phyloP scores from a whole-genome alignment of 1,139 yeast species.

The Pichia sp. region DNA sequence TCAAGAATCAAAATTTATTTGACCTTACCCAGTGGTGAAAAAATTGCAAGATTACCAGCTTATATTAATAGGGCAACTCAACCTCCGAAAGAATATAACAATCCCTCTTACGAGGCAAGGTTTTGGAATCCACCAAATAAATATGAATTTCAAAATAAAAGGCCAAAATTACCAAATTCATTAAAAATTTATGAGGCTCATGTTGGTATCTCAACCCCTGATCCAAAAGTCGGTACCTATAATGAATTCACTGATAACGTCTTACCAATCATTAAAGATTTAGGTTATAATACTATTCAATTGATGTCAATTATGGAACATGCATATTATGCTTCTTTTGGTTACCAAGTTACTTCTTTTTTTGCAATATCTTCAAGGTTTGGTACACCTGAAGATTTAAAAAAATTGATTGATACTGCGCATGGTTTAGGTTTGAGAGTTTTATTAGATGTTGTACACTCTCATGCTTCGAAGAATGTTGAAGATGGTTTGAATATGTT shows the following conservation, averaged over 20 bases:
- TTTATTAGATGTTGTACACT: conserved; percentile 85
- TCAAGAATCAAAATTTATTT: conserved; percentile 71
- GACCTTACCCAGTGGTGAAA: conserved; percentile 59
- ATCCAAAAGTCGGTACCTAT: conserved; percentile 77
- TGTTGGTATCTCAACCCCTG: conserved; percentile 90
- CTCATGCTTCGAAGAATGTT: conserved; percentile 92
- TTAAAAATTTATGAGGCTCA: conserved; percentile 92
- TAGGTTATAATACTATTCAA: conserved; percentile 91
- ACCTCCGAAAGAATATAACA: conserved; percentile 44
- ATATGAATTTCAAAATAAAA: conserved; percentile 56
- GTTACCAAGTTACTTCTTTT: conserved; percentile 90
- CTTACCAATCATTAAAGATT: conserved; percentile 73
- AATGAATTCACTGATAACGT: conserved; percentile 74
- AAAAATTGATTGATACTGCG: conserved; percentile 85
- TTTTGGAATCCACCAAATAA: conserved; percentile 77
- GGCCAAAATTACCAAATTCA: conserved; percentile 55
- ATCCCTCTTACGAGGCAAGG: conserved; percentile 71
- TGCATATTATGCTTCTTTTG: conserved; percentile 96
- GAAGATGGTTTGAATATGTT: conserved; percentile 89
- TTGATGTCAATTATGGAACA: conserved; percentile 99
- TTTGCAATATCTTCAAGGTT: conserved; percentile 85
- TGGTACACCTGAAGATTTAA: conserved; percentile 93
- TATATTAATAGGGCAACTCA: conserved; percentile 85
- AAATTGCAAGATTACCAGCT: conserved; percentile 77
- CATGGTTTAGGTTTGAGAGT: conserved; percentile 85